A percentile compares a stretch with the other conserved stretches of the same genome.
Evolutionary conservation across 2,329 filamentous ascomycete genomes (phyloP).

Genomic region (Torrubiella hemipterigena): DNA sequence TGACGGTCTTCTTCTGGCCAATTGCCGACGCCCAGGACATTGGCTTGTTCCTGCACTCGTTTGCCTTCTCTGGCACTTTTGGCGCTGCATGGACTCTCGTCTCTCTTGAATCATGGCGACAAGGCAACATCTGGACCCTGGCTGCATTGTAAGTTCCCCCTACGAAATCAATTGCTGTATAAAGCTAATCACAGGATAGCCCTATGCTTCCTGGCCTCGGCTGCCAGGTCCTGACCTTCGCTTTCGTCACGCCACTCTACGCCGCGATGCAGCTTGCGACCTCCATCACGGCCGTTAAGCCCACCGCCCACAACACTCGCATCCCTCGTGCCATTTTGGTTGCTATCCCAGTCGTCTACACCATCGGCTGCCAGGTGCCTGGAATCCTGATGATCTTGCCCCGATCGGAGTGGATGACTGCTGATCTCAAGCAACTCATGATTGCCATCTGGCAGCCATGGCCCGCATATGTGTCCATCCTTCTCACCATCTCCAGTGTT

Average conservation of each 20-base stretch:
- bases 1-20: slow-evolving; percentile 11
- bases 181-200: slow-evolving; percentile 3
- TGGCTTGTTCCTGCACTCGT: slow-evolving; percentile 8
- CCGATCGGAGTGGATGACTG: slow-evolving; percentile 4
- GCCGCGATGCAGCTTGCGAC: slow-evolving; percentile 7
- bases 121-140: slow-evolving; percentile 6
- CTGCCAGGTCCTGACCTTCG: slow-evolving; percentile 10
- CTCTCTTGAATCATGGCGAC: slow-evolving; percentile 11
- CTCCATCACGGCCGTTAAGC: slow-evolving; percentile 5
- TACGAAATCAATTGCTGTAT: not conserved
- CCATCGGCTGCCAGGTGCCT: slow-evolving; percentile 8
- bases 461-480: slow-evolving; percentile 9
- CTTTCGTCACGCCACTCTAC: slow-evolving; percentile 10
- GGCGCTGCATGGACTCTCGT: slow-evolving; percentile 8
- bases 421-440: slow-evolving; percentile 10
- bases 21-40: slow-evolving; percentile 6
- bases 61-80: slow-evolving; percentile 11
- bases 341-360: slow-evolving; percentile 7
- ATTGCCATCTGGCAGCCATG: slow-evolving; percentile 11
- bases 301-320: slow-evolving; percentile 8
- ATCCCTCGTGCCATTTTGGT: slow-evolving; percentile 8
- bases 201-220: slow-evolving; percentile 7
- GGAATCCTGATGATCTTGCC: slow-evolving; percentile 7
- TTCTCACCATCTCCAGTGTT: slow-evolving; percentile 4
- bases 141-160: slow-evolving; percentile 8